phyloP scores from a whole-genome alignment of 805 yeast species.

The Dipodascus albidus region DNA sequence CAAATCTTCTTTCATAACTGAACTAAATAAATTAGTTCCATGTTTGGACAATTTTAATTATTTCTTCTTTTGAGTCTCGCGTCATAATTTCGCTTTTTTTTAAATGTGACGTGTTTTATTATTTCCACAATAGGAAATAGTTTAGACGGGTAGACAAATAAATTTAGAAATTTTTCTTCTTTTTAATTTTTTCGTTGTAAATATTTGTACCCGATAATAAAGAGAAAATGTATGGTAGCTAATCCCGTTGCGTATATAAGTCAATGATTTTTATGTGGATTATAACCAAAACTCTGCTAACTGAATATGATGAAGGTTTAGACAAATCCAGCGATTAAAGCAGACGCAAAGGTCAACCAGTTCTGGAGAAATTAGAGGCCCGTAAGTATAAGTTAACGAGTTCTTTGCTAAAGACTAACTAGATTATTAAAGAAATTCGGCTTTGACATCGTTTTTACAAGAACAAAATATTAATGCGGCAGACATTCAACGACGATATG shows the following conservation, averaged over 20 bases:
- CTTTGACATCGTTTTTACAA: conserved; percentile 76
- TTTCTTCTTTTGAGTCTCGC: neutral
- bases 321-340: neutral
- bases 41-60: no score
- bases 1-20: conserved; percentile 14
- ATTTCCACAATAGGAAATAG: neutral
- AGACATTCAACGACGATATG: conserved; percentile 35
- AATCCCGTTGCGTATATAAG: neutral
- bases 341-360: conserved; percentile 3
- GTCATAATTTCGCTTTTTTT: neutral
- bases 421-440: conserved; percentile 54
- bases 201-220: neutral
- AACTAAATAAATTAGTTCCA: neutral
- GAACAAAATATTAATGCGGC: conserved; percentile 71
- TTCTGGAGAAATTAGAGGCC: conserved; percentile 9
- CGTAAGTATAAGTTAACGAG: conserved; percentile 5
- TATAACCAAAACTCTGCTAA: neutral
- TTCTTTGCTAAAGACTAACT: neutral
- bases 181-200: no score
- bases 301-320: neutral
- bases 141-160: no score
- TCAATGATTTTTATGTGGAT: no score
- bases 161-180: no score
- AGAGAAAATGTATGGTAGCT: neutral
- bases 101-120: neutral